Base-by-base conservation (phyloP, 2,329 filamentous ascomycete species). In the Colletotrichum kahawae region DNA sequence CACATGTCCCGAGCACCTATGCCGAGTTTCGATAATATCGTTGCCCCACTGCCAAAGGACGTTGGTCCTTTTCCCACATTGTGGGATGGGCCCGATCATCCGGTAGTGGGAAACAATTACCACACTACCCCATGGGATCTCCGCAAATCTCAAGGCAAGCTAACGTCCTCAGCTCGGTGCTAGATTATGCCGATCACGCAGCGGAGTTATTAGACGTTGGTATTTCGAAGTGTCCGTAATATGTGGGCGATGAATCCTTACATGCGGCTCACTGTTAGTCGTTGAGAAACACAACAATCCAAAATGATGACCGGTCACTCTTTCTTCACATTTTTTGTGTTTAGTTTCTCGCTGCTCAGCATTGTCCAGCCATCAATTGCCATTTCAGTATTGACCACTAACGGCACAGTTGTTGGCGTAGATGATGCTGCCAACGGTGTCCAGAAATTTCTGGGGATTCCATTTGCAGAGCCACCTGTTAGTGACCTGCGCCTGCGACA, bases 401-500 rank as follows among this genome's bases (percentile, higher is more conserved):
- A 67, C 4, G 64, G 64, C 7, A 67, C 48, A 4, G 21, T 67
- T 8, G 4, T 57, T 18, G 64, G 64, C 12, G 33, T 57, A 2
- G 2, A 24, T 7, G 64, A 67, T 27, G n/a, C 13, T 13, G 14
- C 4, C 21, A 67, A 29, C n/a, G 48, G 64, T 29, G 31, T 67
- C 2, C 7, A 67, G 8, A 67, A 13, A 7, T 90, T 90, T 78
- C 81, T 90, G 4, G 88, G 88, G 1, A 83, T 85, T 57, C 82
- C 83, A 2, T 86, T 83, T 66, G 83, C 83, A 2, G 77, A 85
- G 67, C 81, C 84, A 4, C 83, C 83, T 1, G 75, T 84, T 14
- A 76, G 90, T 0, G 81, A 87, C 31, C 87, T 88, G 1, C 87
- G 91, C 4, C 91, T 92, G 76, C 83, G 83, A 0, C 77, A 87